Base-by-base conservation (phyloP, 805 yeast species). In the Candida germanica region DNA sequence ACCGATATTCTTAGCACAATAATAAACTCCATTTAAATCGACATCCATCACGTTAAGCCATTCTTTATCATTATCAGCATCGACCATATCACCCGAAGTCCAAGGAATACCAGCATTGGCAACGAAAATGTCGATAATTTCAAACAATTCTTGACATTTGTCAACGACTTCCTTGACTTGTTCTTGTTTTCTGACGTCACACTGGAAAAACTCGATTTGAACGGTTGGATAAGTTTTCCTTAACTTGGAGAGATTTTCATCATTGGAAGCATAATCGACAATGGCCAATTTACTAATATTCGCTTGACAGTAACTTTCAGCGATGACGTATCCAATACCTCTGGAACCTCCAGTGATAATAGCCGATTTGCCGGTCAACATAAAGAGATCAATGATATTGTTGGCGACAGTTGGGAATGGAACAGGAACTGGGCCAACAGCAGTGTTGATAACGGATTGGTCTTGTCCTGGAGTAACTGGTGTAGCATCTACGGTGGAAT, bases 11-110 rank as follows among this genome's bases (percentile, higher is more conserved):
- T 83, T 82, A 42, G 95, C 82, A 53, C 89, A 76, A 61, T 83
- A 83, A 65, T 80, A 87, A 29, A 83, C 84, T 8, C 93, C 87
- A 54, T 84, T 80, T 43, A 88, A 66, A 56, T 88, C 93, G 37
- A 84, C 76, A 53, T 79, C 75, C 54, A 87, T 72, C 38, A 87
- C 77, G 47, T 77, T 77, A 56, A 73, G 66, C 89, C 94, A 88
- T 50, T 77, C 79, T 36, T 64, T 61, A 46, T 69, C 69, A 43
- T 76, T 77, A 31, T 64, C 69, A 25, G 61, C 64, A 19, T 55
- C 61, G 38, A 67, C 58, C 41, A 67, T 46, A 17, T 59, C 49
- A 26, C 73, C 73, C 0, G 69, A 53, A 39, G 66, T 63, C 73
- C 73, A 67, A n/a, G 71, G 71, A 30, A 67, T 65, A 25, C 73